A percentile compares a stretch with the other conserved stretches of the same genome.
Conservation (phyloP, 331 rosid species). For the Stylosanthes scabra region DNA sequence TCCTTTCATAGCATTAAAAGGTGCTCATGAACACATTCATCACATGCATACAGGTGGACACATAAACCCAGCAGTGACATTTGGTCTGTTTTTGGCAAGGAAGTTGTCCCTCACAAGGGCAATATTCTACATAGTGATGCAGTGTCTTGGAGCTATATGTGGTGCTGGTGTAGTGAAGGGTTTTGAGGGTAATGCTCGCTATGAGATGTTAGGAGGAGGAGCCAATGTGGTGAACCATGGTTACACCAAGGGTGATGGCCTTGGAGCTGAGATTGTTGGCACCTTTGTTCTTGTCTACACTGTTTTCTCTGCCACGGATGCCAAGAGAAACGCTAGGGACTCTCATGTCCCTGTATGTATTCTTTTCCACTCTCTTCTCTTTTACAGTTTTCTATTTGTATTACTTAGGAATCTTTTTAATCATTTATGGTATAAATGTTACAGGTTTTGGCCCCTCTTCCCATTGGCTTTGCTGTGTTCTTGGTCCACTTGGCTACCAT, state of each 20-base stretch:
- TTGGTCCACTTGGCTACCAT: constrained; percentile 95
- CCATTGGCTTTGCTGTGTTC: constrained; percentile 91
- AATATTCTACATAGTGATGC: constrained; percentile 79
- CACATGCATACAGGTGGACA: constrained; percentile 65
- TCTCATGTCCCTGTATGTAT: constrained; percentile 87
- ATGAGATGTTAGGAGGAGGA: constrained; percentile 64
- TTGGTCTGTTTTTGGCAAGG: constrained; percentile 83
- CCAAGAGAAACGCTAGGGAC: constrained; percentile 90
- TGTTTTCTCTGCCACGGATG: constrained; percentile 95
- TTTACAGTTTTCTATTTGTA: background rate
- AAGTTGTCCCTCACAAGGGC: constrained; percentile 86
- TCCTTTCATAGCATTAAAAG: background rate
- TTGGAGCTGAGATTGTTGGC: constrained; percentile 90
- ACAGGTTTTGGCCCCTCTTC: constrained; percentile 91
- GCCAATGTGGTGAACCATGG: constrained; percentile 69
- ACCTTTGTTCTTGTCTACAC: constrained; percentile 92
- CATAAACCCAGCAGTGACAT: constrained; percentile 93
- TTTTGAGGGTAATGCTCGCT: constrained; percentile 51
- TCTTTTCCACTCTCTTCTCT: background rate
- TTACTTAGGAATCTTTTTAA: background rate
- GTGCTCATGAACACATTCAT: too few relatives aligned
- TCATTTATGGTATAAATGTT: constrained; percentile 1
- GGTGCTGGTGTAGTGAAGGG: constrained; percentile 95
- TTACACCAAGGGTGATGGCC: constrained; percentile 88
- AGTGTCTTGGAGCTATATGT: constrained; percentile 80